Base-by-base conservation (phyloP, 305 asterid species). In the Galium porrigens region DNA sequence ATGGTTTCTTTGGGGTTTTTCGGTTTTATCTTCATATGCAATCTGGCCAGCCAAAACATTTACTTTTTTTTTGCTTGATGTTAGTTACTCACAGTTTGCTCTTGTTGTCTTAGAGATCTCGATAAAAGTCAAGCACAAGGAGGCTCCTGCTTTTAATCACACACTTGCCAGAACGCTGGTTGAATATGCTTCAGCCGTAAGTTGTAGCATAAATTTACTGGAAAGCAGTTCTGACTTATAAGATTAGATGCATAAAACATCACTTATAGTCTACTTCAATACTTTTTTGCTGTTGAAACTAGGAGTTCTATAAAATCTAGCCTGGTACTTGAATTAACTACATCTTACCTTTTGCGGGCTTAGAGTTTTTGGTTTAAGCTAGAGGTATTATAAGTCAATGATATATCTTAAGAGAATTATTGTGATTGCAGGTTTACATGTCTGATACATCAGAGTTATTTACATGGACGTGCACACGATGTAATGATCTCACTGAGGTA, bases 401-500 rank as follows among this genome's bases (percentile, higher is more conserved):
- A 11, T 30, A 11, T 11, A 62, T 55, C 54, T 44, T 53, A 58
- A 37, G 61, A 42, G 15, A 58, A 63, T 22, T 52, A 36, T 74
- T 76, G 57, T 55, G 55, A 48, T 78, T 72, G 78, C 85, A 90
- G 99, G 99, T 84, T 30, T 94, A 90, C 74, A 25, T 87, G 78
- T 87, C 97, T 36, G 99, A 94, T 75, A 79, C 91, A 65, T 79
- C 85, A 0, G 88, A 88, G 77, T 69, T 94, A 76, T 86, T 94
- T 79, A 79, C 94, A 4, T 94, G 99, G 99, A 94, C 99, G 58
- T 94, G 99, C 81, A 71, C 96, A 63, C 82, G 97, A 77, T 94
- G 99, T 73, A 74, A 87, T 80, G 94, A 75, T 67, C 70, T 84
- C 64, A 87, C 90, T 12, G 73, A 86, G 96, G 99, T 94, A 73